These are phyloP conservation scores for Zygosaccharomyces bailii DNA, from an alignment of 805 yeast species.

Conservation along the genomic window DNA sequence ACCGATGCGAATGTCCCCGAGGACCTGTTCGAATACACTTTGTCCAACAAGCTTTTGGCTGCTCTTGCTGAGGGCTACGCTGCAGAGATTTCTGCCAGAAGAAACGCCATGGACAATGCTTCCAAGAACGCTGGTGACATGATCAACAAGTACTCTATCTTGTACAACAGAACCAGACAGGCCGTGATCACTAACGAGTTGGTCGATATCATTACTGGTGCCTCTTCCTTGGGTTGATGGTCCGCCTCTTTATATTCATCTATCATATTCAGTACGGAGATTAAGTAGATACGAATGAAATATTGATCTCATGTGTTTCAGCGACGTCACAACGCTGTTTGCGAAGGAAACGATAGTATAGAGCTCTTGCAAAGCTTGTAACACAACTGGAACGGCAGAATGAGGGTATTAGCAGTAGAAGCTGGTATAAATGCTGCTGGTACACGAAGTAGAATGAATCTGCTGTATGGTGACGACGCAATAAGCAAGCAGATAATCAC, in stretches of 20 bases:
- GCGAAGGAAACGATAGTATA: too few relatives aligned
- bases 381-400: background rate
- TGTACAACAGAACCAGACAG: constrained; percentile 99
- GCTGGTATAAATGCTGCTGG: background rate
- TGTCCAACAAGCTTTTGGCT: constrained; percentile 83
- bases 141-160: constrained; percentile 93
- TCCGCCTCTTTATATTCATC: constrained; percentile 16
- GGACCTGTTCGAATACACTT: constrained; percentile 77
- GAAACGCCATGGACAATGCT: constrained; percentile 99
- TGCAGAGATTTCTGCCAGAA: constrained; percentile 95
- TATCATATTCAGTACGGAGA: constrained; percentile 8
- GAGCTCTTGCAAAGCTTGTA: background rate
- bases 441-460: too few relatives aligned
- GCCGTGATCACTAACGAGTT: constrained; percentile 98
- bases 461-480: too few relatives aligned
- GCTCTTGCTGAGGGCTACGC: constrained; percentile 99
- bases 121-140: constrained; percentile 99
- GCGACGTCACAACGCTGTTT: background rate
- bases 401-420: background rate
- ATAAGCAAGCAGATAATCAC: background rate
- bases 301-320: constrained; percentile 6
- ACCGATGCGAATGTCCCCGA: constrained; percentile 65
- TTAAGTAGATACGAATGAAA: constrained; percentile 9
- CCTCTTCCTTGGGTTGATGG: constrained; percentile 86
- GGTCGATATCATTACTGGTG: constrained; percentile 99